phyloP scores from a whole-genome alignment of 83 land plant species.

The Larix sibirica region DNA sequence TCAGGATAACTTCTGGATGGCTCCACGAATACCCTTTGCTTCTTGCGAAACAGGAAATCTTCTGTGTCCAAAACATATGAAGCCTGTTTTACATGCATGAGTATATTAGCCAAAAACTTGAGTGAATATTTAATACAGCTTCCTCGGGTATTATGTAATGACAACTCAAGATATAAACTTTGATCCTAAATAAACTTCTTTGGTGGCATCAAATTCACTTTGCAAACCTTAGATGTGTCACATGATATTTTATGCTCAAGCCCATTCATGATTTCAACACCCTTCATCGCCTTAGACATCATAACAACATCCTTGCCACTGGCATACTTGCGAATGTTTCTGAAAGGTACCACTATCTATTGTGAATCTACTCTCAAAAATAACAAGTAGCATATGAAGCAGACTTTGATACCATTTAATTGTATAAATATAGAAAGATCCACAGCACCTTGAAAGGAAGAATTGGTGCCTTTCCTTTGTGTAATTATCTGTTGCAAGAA shows the following conservation, averaged over 20 bases:
- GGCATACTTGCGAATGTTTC: conserved; percentile 42
- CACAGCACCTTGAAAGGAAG: conserved; percentile 44
- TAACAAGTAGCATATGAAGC: background rate
- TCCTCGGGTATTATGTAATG: background rate
- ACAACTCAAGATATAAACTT: background rate
- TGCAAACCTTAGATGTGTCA: conserved; percentile 77
- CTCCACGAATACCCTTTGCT: background rate
- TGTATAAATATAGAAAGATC: background rate
- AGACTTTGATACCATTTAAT: background rate
- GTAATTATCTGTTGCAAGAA: conserved; percentile 32
- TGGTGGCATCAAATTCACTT: background rate
- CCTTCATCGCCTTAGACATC: conserved; percentile 46
- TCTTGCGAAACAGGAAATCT: conserved; percentile 54
- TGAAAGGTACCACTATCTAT: conserved; percentile 27
- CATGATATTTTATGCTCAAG: conserved; percentile 88
- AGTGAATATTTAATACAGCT: background rate
- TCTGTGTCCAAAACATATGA: conserved; percentile 86
- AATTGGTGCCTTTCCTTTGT: conserved; percentile 33
- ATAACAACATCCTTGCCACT: conserved; percentile 33
- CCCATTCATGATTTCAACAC: conserved; percentile 61
- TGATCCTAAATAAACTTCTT: background rate
- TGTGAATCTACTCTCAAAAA: background rate
- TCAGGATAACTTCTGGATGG: too few relatives aligned
- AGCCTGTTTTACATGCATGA: conserved; percentile 28
- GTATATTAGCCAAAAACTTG: background rate